Evolutionary conservation across 2,329 filamentous ascomycete species (phyloP).

Genomic region (Botrytis deweyae): DNA sequence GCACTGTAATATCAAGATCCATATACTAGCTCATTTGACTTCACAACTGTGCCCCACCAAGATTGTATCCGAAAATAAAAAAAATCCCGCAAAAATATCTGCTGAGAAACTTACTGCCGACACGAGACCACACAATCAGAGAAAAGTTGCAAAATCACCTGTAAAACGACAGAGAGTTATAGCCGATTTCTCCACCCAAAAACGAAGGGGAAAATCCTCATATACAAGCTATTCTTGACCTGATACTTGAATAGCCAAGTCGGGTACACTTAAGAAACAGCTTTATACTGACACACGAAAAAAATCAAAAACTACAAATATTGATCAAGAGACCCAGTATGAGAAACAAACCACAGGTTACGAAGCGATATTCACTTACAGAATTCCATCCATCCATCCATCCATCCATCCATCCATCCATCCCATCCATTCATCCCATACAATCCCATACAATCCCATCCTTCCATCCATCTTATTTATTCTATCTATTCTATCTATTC

Average conservation of each 20-base stretch:
- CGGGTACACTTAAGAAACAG: rapidly evolving
- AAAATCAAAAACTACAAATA: too few species aligned
- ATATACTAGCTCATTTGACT: not conserved
- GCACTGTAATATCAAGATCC: not conserved
- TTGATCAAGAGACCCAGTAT: too few species aligned
- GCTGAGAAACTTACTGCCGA: not conserved
- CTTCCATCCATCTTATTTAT: too few species aligned
- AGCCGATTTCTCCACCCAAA: rapidly evolving
- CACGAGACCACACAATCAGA: not conserved
- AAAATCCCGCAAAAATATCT: not conserved
- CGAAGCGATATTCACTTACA: too few species aligned
- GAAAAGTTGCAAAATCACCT: not conserved
- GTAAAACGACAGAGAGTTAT: not conserved
- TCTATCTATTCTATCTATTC: too few species aligned
- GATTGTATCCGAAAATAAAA: not conserved
- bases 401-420: too few species aligned
- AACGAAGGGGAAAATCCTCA: not conserved
- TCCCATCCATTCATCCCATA: too few species aligned
- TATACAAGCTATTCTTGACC: too few species aligned
- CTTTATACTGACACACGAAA: too few species aligned
- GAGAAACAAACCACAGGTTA: rapidly evolving
- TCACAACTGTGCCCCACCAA: not conserved
- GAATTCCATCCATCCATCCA: too few species aligned
- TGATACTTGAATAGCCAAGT: too few species aligned
- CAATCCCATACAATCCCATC: too few species aligned